Conservation (phyloP, 2,329 filamentous ascomycete species). For the Metarhizium sp. region DNA sequence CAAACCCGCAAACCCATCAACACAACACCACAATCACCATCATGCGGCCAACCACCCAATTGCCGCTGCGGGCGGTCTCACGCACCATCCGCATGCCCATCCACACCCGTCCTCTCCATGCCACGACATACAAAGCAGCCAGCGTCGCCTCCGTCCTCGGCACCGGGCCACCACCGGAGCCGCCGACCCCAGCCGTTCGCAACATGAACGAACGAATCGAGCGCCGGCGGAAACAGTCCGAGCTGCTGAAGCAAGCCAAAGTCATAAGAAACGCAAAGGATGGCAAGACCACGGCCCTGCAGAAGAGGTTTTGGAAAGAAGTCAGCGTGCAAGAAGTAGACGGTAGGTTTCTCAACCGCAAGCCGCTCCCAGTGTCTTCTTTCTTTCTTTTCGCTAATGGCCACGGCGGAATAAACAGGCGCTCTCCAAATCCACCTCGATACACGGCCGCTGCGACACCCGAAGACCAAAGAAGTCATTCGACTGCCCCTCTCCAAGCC, state of each 20-base stretch:
- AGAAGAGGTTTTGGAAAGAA: slow-evolving; percentile 84
- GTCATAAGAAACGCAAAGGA: slow-evolving; percentile 30
- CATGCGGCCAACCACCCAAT: slow-evolving; percentile 33
- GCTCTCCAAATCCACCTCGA: slow-evolving; percentile 64
- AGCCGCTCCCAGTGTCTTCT: neutral
- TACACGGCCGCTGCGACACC: slow-evolving; percentile 67
- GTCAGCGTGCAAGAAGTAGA: slow-evolving; percentile 60
- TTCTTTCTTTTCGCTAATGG: neutral
- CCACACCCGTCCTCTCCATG: slow-evolving; percentile 21
- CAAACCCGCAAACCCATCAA: slow-evolving; percentile 2
- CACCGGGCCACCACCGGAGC: slow-evolving; percentile 48
- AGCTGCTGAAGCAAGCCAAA: slow-evolving; percentile 42
- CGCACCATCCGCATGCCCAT: slow-evolving; percentile 13
- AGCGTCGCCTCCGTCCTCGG: slow-evolving; percentile 44
- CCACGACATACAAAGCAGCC: slow-evolving; percentile 26
- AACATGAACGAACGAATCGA: slow-evolving; percentile 35
- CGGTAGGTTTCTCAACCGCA: slow-evolving; percentile 33
- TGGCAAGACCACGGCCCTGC: slow-evolving; percentile 34
- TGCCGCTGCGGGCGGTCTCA: slow-evolving; percentile 27
- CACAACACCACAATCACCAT: slow-evolving; percentile 6
- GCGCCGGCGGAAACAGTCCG: slow-evolving; percentile 43
- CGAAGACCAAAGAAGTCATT: slow-evolving; percentile 61
- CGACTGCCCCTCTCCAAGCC: slow-evolving; percentile 66
- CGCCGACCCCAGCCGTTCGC: slow-evolving; percentile 36
- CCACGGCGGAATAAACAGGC: slow-evolving; percentile 19